These are phyloP conservation scores for Tricholoma hemisulphureum DNA, from an alignment of 768 basidiomycete species.

Conservation along the genomic window DNA sequence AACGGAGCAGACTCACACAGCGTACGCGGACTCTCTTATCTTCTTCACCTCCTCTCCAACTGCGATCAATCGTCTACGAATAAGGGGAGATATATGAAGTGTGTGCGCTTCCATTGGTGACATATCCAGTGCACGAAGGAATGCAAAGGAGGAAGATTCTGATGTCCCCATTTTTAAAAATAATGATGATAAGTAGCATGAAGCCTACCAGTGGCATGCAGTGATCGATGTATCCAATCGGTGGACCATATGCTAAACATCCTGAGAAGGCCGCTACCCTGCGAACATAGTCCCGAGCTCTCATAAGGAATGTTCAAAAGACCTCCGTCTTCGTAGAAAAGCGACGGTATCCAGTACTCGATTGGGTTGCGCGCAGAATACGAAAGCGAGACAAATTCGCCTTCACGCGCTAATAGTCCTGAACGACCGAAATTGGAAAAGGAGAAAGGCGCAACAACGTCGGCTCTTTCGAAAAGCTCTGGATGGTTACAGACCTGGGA, in stretches of 20 bases:
- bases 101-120: slow-evolving; percentile 64
- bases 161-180: neutral
- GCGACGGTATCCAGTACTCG: slow-evolving; percentile 67
- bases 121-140: slow-evolving; percentile 67
- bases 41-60: slow-evolving; percentile 42
- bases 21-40: slow-evolving; percentile 41
- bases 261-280: slow-evolving; percentile 56
- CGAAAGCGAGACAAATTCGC: slow-evolving; percentile 76
- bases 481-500: slow-evolving; percentile 94
- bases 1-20: slow-evolving; percentile 35
- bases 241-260: slow-evolving; percentile 90
- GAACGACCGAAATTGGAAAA: slow-evolving; percentile 82
- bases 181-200: neutral
- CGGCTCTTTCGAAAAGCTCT: slow-evolving; percentile 95
- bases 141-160: slow-evolving; percentile 67
- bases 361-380: slow-evolving; percentile 91
- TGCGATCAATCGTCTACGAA: slow-evolving; percentile 53
- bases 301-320: slow-evolving; percentile 64
- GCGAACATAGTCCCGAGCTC: slow-evolving; percentile 43
- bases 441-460: slow-evolving; percentile 90
- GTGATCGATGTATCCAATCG: slow-evolving; percentile 72
- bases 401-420: slow-evolving; percentile 81
- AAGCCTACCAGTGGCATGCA: slow-evolving; percentile 60
- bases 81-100: slow-evolving; percentile 58
- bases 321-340: slow-evolving; percentile 79